Evolutionary conservation across 495 filamentous ascomycete species (phyloP), one percentile per base, ranked within the genome.

Genomic region (Articulospora tetracladia): DNA sequence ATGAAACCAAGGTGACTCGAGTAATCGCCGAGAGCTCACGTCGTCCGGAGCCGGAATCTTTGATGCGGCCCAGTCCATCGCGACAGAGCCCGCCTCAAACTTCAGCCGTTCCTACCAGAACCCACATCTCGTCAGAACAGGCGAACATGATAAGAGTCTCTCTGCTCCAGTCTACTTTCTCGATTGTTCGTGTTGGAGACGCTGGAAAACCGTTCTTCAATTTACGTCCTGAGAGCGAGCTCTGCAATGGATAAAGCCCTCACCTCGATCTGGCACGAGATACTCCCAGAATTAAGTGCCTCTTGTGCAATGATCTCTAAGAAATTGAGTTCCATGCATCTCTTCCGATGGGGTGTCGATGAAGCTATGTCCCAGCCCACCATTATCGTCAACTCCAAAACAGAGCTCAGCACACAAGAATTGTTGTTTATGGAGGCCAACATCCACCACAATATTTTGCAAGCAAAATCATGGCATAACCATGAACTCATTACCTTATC

Each of bases 361-460:
- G 55, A 49, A 13, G 13, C 1, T 30, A 28, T 13, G 30, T 57
- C 55, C 25, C 23, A n/a, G n/a, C 55, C 55, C 4, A 57, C 41
- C 17, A 23, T 57, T n/a, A 57, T 57, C 13, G 41, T 57, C 39
- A 57, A 57, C 15, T 19, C 3, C 12, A 44, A 44, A 19, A 44
- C 39, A 44, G 11, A 3, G 3, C 11, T 44, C 17, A n/a, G 39
- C n/a, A n/a, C n/a, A 8, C 8, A 44, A 44, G 39, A 44, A n/a
- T 3, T 3, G n/a, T 44, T n/a, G 39, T 3, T 15, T 3, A 8
- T 44, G 17, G 8, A 44, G 13, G 30, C 30, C 13, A 32, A 13
- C 6, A 32, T 32, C 30, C 30, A 32, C 13, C 30, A 32, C 4
- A 13, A 6, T 6, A 7, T 19, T 4, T 6, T 19, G 1, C 23